Evolutionary conservation across 106 monocot genomes (phyloP).

Genomic region (Phalaenopsis equestris): DNA sequence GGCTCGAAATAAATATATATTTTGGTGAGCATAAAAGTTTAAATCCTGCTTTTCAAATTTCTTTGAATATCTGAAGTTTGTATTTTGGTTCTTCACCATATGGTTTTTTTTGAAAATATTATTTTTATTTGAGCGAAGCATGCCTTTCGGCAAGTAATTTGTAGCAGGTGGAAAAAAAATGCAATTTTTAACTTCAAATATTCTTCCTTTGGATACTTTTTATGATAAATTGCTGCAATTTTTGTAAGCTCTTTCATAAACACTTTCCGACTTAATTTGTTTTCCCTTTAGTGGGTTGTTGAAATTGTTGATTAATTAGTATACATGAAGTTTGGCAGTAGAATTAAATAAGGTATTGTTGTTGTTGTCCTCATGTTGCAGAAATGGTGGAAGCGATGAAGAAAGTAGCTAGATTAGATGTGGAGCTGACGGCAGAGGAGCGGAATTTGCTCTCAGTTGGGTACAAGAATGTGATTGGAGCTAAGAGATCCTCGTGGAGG

Average conservation of each 20-base stretch:
- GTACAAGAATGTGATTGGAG: conserved; percentile 18
- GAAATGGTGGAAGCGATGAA: conserved; percentile 21
- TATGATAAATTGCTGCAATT: no score
- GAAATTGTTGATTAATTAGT: neutral
- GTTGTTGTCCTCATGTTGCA: conserved; percentile 1
- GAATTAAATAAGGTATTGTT: neutral
- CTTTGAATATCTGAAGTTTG: neutral
- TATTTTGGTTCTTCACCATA: neutral
- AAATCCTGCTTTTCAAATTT: neutral
- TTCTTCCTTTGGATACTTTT: neutral
- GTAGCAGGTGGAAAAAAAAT: neutral
- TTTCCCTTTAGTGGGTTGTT: no score
- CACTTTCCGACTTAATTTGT: no score
- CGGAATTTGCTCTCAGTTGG: conserved; percentile 12
- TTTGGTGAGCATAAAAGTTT: no score
- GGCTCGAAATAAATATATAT: no score
- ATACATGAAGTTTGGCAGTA: neutral
- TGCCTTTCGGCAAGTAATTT: neutral
- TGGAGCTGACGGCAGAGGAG: conserved; percentile 14
- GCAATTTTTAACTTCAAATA: neutral
- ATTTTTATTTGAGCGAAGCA: neutral
- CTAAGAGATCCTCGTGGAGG: conserved; percentile 14
- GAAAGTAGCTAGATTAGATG: conserved; percentile 19
- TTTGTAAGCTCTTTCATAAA: no score
- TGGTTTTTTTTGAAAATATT: neutral